Conservation (phyloP, 148 eudicot species). For the Chenopodium suecicum region DNA sequence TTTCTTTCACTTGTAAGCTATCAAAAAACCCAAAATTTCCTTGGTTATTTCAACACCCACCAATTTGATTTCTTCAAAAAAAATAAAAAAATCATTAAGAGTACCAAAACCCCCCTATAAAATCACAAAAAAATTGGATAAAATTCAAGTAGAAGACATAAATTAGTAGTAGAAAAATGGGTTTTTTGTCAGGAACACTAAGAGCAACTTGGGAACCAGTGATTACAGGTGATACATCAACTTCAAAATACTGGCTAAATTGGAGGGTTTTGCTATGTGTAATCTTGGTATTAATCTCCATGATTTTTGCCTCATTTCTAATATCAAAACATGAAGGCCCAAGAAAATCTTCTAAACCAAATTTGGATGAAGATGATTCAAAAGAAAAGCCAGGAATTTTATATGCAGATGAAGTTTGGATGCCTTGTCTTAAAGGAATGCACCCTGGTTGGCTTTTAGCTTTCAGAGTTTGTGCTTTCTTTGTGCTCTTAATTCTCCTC, state of each 20-base stretch:
- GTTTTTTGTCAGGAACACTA: constrained; percentile 51
- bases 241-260: constrained; percentile 75
- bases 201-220: constrained; percentile 70
- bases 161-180: constrained; percentile 27
- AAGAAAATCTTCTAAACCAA: constrained; percentile 11
- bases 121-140: constrained; percentile 7
- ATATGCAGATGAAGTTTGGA: constrained; percentile 79
- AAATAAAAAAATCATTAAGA: neutral
- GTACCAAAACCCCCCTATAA: neutral
- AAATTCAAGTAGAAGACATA: neutral
- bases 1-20: neutral
- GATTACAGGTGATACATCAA: constrained; percentile 44
- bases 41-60: constrained; percentile 20
- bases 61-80: constrained; percentile 1
- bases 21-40: constrained; percentile 7
- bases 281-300: constrained; percentile 46
- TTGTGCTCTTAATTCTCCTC: constrained; percentile 50
- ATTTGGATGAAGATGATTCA: neutral
- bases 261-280: constrained; percentile 74
- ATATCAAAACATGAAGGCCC: constrained; percentile 63
- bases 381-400: constrained; percentile 43
- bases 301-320: constrained; percentile 47
- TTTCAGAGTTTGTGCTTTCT: constrained; percentile 56
- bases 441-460: constrained; percentile 80
- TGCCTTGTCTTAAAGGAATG: constrained; percentile 54